These are phyloP conservation scores for Avena sativa DNA, from an alignment of 176 grass and related monocot genomes.

Conservation along the genomic window DNA sequence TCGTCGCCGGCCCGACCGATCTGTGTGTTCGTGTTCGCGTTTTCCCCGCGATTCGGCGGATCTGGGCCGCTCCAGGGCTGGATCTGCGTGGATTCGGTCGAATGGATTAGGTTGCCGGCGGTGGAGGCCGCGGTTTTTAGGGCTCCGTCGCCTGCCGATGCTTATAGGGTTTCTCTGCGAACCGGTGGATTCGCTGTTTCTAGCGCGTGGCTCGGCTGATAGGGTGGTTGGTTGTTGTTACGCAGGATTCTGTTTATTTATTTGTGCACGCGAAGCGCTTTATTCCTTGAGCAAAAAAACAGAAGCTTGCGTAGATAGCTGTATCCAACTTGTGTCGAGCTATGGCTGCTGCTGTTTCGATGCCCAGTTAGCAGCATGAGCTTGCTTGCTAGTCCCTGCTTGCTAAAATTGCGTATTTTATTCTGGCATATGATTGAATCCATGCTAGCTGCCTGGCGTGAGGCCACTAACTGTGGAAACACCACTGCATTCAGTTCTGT, in stretches of 20 bases:
- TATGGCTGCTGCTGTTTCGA: not conserved
- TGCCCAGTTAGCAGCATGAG: not conserved
- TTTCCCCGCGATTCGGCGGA: not conserved
- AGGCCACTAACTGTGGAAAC: no score
- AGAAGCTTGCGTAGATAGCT: not conserved
- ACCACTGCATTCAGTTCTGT: no score
- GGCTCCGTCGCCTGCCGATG: not conserved
- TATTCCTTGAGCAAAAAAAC: not conserved
- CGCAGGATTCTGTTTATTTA: not conserved
- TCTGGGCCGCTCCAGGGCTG: not conserved
- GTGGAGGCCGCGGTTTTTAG: not conserved
- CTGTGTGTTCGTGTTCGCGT: not conserved
- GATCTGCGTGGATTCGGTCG: constrained; percentile 34
- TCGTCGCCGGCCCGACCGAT: constrained; percentile 17
- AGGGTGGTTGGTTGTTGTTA: not conserved
- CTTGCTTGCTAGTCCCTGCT: not conserved
- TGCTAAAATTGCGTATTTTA: not conserved
- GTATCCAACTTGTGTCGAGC: not conserved
- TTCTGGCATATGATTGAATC: not conserved
- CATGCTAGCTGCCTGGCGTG: not conserved
- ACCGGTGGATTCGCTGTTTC: not conserved
- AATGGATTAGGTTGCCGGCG: not conserved
- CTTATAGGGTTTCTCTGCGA: not conserved
- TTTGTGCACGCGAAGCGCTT: not conserved
- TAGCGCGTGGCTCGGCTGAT: no score